phyloP scores from a whole-genome alignment of 1,284 basidiomycete species.

The Grifola frondosa region DNA sequence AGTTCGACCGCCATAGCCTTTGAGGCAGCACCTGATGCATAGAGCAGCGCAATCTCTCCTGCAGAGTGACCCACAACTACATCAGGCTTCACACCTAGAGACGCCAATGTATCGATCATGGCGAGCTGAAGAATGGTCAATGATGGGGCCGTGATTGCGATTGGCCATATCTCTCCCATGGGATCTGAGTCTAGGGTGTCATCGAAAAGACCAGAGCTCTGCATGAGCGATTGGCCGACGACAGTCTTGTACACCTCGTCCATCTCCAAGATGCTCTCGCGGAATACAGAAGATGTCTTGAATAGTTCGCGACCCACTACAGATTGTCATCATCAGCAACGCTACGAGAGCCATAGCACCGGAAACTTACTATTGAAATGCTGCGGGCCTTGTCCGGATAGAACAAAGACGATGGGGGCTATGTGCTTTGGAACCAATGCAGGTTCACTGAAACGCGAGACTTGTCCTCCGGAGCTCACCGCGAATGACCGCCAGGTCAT shows the following conservation, averaged over 20 bases:
- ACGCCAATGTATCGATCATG: slow-evolving; percentile 36
- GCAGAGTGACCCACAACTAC: slow-evolving; percentile 39
- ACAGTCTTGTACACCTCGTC: slow-evolving; percentile 30
- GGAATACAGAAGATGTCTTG: slow-evolving; percentile 32
- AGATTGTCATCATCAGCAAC: background rate
- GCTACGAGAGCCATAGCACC: background rate
- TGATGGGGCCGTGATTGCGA: slow-evolving; percentile 33
- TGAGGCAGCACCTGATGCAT: slow-evolving; percentile 38
- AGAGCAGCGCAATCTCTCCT: slow-evolving; percentile 43
- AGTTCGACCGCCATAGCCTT: slow-evolving; percentile 40
- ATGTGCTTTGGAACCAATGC: slow-evolving; percentile 21
- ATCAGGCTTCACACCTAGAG: slow-evolving; percentile 35
- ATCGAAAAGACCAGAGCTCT: slow-evolving; percentile 32
- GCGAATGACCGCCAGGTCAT: slow-evolving; percentile 33
- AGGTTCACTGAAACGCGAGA: slow-evolving; percentile 21
- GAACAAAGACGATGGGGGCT: slow-evolving; percentile 36
- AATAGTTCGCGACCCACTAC: slow-evolving; percentile 44
- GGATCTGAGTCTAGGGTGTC: slow-evolving; percentile 4
- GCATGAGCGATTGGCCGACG: slow-evolving; percentile 36
- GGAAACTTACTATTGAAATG: slow-evolving; percentile 31
- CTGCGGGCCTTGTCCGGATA: slow-evolving; percentile 44
- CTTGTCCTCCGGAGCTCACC: slow-evolving; percentile 1
- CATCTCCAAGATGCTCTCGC: slow-evolving; percentile 32
- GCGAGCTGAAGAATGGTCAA: slow-evolving; percentile 43
- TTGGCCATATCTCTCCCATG: slow-evolving; percentile 32